A percentile compares a stretch with the other conserved stretches of the same genome.
Evolutionary conservation across 2,329 filamentous ascomycete species (phyloP).

Genomic region (Ophiobolus disseminans): DNA sequence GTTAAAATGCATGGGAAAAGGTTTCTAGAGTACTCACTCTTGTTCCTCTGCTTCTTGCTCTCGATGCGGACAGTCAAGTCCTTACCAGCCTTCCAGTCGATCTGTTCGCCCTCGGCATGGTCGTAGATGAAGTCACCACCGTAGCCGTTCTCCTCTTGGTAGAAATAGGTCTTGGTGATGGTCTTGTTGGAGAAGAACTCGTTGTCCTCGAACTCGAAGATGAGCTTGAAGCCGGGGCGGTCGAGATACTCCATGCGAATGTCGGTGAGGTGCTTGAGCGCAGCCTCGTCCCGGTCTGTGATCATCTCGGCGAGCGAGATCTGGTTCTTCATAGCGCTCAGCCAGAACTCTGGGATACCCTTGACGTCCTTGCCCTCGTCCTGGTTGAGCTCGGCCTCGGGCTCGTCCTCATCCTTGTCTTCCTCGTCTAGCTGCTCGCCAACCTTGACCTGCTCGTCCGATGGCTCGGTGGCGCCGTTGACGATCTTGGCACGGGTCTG

Average conservation of each 20-base stretch:
- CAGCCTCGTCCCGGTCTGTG: conserved; percentile 94
- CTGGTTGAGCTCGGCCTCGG: conserved; percentile 65
- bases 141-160: conserved; percentile 98
- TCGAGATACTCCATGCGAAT: conserved; percentile 99
- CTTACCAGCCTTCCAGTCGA: conserved; percentile 93
- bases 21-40: conserved; percentile 71
- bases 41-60: conserved; percentile 99
- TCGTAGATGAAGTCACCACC: conserved; percentile 99
- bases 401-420: conserved; percentile 57
- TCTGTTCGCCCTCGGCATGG: conserved; percentile 96
- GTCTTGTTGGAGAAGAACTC: conserved; percentile 98
- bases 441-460: conserved; percentile 82
- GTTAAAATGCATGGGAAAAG: neutral
- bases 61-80: conserved; percentile 94
- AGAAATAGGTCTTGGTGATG: conserved; percentile 98
- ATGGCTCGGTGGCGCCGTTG: conserved; percentile 85
- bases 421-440: conserved; percentile 83
- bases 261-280: conserved; percentile 86
- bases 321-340: conserved; percentile 99
- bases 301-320: conserved; percentile 97
- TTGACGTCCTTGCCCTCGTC: conserved; percentile 64
- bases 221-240: conserved; percentile 95
- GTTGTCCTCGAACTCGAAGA: conserved; percentile 96
- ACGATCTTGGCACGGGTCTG: conserved; percentile 92
- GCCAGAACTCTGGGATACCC: conserved; percentile 98